Evolutionary conservation across 2,329 filamentous ascomycete species (phyloP).

Genomic region (Claviceps purpurea): DNA sequence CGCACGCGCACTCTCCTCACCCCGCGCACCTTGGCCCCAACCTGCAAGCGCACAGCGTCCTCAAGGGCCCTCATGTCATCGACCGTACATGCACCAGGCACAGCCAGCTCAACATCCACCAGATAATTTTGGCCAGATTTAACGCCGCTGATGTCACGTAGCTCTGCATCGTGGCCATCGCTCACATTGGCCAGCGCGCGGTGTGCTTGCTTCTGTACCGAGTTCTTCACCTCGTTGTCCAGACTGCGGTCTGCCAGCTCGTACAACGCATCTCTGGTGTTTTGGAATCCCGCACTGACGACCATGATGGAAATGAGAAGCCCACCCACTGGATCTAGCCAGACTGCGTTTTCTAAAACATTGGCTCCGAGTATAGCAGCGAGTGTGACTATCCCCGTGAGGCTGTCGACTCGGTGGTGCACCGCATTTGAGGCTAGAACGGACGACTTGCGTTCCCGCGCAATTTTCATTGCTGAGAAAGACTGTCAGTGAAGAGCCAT

Average conservation of each 20-base stretch:
- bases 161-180: constrained; percentile 46
- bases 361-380: constrained; percentile 83
- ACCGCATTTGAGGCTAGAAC: constrained; percentile 92
- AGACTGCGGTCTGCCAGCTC: constrained; percentile 88
- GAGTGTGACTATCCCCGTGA: constrained; percentile 88
- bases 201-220: constrained; percentile 52
- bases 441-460: constrained; percentile 84
- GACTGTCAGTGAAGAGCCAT: neutral
- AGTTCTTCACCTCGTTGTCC: constrained; percentile 67
- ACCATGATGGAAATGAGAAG: constrained; percentile 89
- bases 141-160: constrained; percentile 72
- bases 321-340: constrained; percentile 90
- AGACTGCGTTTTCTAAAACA: constrained; percentile 68
- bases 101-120: constrained; percentile 75
- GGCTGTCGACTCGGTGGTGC: constrained; percentile 89
- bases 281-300: constrained; percentile 75
- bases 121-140: constrained; percentile 97
- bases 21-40: constrained; percentile 68
- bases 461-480: constrained; percentile 75
- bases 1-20: constrained; percentile 73
- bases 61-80: constrained; percentile 59
- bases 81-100: constrained; percentile 65
- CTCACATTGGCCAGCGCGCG: constrained; percentile 43
- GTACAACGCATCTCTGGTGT: constrained; percentile 67
- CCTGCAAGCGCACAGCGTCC: constrained; percentile 53